Base-by-base conservation (phyloP, 2,329 filamentous ascomycete genomes). In the Grosmannia serpens region DNA sequence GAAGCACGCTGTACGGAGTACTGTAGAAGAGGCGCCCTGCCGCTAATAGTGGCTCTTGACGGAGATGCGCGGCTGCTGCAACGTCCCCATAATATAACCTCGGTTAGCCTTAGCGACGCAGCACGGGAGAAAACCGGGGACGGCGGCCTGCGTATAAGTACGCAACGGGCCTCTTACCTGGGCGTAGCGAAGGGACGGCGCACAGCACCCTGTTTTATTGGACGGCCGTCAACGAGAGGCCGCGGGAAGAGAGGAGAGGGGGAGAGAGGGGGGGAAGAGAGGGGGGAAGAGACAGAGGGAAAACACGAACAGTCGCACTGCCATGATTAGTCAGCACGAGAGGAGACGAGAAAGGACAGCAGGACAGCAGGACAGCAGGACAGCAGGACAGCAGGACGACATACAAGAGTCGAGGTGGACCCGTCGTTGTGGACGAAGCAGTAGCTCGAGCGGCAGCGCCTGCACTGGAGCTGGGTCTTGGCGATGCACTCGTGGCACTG, bases 381-480 rank as follows among this genome's bases (percentile, higher is more conserved):
- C 20, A 15, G 15, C 4, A 52, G 8, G 9, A 17, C 35, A 22
- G 22, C 9, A 10, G 9, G 15, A 27, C 5, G 26, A 49, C 77
- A 74, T 67, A 81, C 79, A 64, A 75, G 70, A 41, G 78, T 84
- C n/a, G 77, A 72, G 15, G 86, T 88, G 47, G 87, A 92, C 20
- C 89, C 88, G 64, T 91, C 88, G 64, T 95, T 91, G 68, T 95
- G 89, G 58, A 86, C 79, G 61, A 87, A 79, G 70, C 91, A 96
- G 70, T 95, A 96, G 56, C 88, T 88, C 58, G 87, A 87, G 49
- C 80, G 80, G 70, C 91, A 96, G 60, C 79, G 79, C 61, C 76
- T 79, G 69, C 91, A 96, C 38, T 76, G 79, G 52, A 84, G 81
- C 67, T 92, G 88, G 29, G 85, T 89, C 50, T 78, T 72, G 29